Percentiles rank a stretch among this genome's conserved stretches.
These are phyloP conservation scores for Plectosphaerella plurivora DNA, from an alignment of 2,329 filamentous ascomycete species.

Conservation along the genomic window DNA sequence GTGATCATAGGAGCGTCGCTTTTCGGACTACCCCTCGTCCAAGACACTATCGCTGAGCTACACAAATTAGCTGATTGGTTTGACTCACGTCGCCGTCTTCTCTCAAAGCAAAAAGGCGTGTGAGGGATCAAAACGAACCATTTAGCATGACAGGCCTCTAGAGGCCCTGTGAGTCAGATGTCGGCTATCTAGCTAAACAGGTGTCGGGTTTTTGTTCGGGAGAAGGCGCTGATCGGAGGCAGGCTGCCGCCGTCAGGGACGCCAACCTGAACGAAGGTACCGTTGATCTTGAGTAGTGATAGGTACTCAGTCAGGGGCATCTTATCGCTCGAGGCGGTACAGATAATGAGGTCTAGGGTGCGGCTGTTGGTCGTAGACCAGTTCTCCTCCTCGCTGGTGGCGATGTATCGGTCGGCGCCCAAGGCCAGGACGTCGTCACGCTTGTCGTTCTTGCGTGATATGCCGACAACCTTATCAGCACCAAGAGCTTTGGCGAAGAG, in stretches of 20 bases:
- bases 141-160: too few species aligned
- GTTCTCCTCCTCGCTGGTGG: constrained; percentile 42
- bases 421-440: constrained; percentile 50
- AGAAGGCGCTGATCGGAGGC: constrained; percentile 40
- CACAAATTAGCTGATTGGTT: too few species aligned
- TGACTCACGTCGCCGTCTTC: too few species aligned
- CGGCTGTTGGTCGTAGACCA: constrained; percentile 49
- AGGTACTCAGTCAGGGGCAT: constrained; percentile 65
- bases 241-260: constrained; percentile 46
- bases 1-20: too few species aligned
- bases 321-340: constrained; percentile 43
- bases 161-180: too few species aligned
- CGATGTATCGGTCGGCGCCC: constrained; percentile 48
- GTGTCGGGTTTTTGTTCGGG: constrained; percentile 9
- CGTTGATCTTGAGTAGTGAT: constrained; percentile 52
- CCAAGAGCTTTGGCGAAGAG: constrained; percentile 65
- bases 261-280: constrained; percentile 61
- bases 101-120: too few species aligned
- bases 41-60: too few species aligned
- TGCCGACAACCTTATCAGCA: constrained; percentile 55
- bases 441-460: constrained; percentile 51
- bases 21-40: too few species aligned
- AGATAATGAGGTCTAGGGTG: constrained; percentile 55
- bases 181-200: too few species aligned
- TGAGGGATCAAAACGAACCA: too few species aligned